Base-by-base conservation (phyloP, 768 basidiomycete genomes). In the Boletus edulis region DNA sequence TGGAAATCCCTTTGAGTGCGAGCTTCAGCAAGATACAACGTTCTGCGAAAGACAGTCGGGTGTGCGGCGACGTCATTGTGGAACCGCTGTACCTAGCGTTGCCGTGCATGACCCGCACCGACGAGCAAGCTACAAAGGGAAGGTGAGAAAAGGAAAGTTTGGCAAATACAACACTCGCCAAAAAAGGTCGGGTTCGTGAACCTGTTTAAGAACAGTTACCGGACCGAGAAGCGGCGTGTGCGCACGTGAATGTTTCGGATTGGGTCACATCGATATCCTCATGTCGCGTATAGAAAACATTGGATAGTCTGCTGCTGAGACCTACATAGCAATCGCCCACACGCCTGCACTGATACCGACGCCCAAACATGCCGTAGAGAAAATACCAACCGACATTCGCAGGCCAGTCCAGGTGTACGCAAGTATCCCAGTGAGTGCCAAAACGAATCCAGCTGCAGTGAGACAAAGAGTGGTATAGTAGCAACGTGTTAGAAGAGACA, bases 381-480 rank as follows among this genome's bases (percentile, higher is more conserved):
- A 67, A 17, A 72, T 59, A 38, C 71, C 67, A 34, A 71, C 69
- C 1, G 49, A n/a, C 27, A 37, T 24, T 8, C 58, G 56, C 46
- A 71, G 50, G 27, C 60, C 65, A 44, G 45, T 42, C 69, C 69
- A 71, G 40, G 56, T n/a, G 46, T 62, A 71, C 8, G 55, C 14
- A 17, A 67, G 57, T 49, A 71, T 64, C 12, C 71, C 71, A 9
- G 53, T 51, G 34, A 72, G 31, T 9, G 60, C 65, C 44, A 65
- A 49, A 24, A 60, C 35, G 39, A 72, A 72, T 2, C 69, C 69
- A 12, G 27, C 32, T 15, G 63, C 40, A 13, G 67, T 42, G 27
- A 69, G 59, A 31, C n/a, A 56, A 15, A 72, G 60, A 9, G 57
- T 62, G 31, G 62, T 72, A 31, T 55, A 56, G 31, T 64, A 72